phyloP scores from a whole-genome alignment of 1,284 basidiomycete species.

The Porodaedalea pini region DNA sequence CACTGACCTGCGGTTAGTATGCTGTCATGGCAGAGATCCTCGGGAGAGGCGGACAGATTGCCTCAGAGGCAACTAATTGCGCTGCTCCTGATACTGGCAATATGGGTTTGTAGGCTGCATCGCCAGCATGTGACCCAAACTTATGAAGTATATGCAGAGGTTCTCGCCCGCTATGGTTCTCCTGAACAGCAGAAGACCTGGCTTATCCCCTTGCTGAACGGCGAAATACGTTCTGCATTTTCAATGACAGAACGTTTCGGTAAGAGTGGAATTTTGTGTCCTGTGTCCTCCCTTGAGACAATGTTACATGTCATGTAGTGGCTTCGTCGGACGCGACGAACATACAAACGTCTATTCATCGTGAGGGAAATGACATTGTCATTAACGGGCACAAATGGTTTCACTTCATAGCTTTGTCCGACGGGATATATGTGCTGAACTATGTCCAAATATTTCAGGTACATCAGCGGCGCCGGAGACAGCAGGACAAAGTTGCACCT shows the following conservation, averaged over 20 bases:
- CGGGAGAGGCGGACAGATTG: conserved; percentile 78
- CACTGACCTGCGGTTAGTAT: conserved; percentile 52
- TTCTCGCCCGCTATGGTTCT: conserved; percentile 90
- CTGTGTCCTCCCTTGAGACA: conserved; percentile 16
- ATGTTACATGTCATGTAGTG: conserved; percentile 44
- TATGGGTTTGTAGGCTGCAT: conserved; percentile 63
- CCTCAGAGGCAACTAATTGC: conserved; percentile 88
- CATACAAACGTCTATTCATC: conserved; percentile 84
- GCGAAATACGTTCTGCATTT: conserved; percentile 91
- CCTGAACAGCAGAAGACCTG: conserved; percentile 89
- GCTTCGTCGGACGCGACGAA: conserved; percentile 96
- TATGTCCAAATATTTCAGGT: conserved; percentile 46
- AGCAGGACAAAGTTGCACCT: conserved; percentile 87
- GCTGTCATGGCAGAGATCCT: conserved; percentile 95
- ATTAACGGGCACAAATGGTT: conserved; percentile 98
- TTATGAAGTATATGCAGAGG: conserved; percentile 57
- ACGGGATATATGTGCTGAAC: neutral
- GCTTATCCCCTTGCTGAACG: conserved; percentile 84
- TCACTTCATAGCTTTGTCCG: conserved; percentile 1
- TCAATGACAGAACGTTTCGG: conserved; percentile 92
- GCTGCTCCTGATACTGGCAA: conserved; percentile 95
- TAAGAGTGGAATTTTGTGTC: conserved; percentile 34
- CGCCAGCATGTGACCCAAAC: conserved; percentile 1
- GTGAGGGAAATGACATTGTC: conserved; percentile 86
- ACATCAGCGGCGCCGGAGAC: conserved; percentile 97